Conservation (phyloP, 805 yeast species). For the Yarrowia osloensis region DNA sequence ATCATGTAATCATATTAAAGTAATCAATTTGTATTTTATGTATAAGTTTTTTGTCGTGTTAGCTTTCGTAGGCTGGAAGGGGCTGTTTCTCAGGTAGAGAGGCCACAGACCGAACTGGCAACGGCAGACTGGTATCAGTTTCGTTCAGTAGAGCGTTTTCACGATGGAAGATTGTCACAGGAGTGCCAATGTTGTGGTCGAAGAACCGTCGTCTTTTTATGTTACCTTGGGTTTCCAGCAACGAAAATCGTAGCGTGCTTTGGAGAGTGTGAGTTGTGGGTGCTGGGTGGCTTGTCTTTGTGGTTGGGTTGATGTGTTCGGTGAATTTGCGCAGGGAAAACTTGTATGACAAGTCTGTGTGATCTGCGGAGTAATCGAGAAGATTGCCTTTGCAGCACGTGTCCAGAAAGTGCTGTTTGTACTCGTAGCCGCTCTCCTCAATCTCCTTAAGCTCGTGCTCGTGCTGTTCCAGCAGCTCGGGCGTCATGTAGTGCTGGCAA, state of each 20-base stretch:
- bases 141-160: not conserved
- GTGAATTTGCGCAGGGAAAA: constrained; percentile 3
- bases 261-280: not conserved
- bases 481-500: constrained; percentile 17
- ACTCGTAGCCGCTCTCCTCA: not conserved
- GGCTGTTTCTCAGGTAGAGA: not conserved
- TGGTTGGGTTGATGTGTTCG: constrained; percentile 7
- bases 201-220: not conserved
- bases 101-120: not conserved
- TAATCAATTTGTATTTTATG: constrained; percentile 12
- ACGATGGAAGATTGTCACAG: not conserved
- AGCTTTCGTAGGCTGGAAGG: not conserved
- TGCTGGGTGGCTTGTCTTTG: not conserved
- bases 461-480: constrained; percentile 1
- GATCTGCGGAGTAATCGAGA: not conserved
- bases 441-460: constrained; percentile 1
- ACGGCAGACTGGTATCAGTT: not conserved
- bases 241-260: not conserved
- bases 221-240: not conserved
- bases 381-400: constrained; percentile 9
- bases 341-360: not conserved
- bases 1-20: constrained; percentile 16
- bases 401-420: constrained; percentile 2
- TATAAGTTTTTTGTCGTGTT: not conserved
- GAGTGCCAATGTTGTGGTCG: constrained; percentile 7